Evolutionary conservation across 176 grass and related monocot genomes (phyloP).

Genomic region (Cenchrus americanus): DNA sequence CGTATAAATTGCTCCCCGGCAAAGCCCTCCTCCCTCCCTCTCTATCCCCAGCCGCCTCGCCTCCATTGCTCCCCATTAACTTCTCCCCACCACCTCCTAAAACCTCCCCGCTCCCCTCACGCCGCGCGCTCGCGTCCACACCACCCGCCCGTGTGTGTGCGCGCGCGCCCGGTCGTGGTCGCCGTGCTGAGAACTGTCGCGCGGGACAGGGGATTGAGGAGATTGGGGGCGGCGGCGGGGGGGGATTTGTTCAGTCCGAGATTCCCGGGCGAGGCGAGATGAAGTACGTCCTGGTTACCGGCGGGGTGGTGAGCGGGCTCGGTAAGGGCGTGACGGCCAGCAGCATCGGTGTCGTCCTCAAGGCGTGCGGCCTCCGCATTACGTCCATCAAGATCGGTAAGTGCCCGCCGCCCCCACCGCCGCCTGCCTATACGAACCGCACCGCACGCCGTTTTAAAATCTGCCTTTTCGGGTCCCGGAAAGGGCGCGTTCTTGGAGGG

Average conservation of each 20-base stretch:
- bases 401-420: conserved; percentile 28
- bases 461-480: background rate
- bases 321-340: conserved; percentile 76
- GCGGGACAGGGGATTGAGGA: conserved; percentile 5
- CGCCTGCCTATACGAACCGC: background rate
- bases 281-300: conserved; percentile 79
- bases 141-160: background rate
- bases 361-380: conserved; percentile 70
- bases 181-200: background rate
- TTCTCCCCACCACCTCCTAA: conserved; percentile 26
- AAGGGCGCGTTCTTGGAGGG: conserved; percentile 15
- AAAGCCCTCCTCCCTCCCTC: conserved; percentile 35
- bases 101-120: conserved; percentile 29
- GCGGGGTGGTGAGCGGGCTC: conserved; percentile 66
- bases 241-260: conserved; percentile 18
- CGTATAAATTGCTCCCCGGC: conserved; percentile 30
- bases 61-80: conserved; percentile 27
- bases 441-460: background rate
- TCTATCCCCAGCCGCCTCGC: conserved; percentile 35
- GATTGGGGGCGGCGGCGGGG: background rate
- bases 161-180: background rate
- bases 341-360: conserved; percentile 74
- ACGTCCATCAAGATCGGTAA: conserved; percentile 74
- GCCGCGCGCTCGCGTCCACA: background rate
- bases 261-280: conserved; percentile 45